Percentiles rank a stretch among this genome's conserved stretches.
These are phyloP conservation scores for Haberlea rhodopensis DNA, from an alignment of 257 asterid genomes.

Conservation along the genomic window DNA sequence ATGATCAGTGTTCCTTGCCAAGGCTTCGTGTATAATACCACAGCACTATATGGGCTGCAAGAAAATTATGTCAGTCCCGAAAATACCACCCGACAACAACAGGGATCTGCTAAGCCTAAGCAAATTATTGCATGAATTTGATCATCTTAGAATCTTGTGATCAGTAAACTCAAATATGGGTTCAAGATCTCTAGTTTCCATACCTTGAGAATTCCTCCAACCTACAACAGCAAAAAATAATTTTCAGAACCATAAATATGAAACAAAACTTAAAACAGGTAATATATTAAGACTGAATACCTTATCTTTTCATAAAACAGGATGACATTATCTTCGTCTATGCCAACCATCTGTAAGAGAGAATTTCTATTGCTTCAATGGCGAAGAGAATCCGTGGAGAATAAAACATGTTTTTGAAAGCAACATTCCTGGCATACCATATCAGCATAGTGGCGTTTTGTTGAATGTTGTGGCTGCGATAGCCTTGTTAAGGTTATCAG, in stretches of 20 bases:
- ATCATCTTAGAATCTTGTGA: conserved; percentile 12
- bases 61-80: conserved; percentile 27
- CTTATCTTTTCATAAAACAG: conserved; percentile 83
- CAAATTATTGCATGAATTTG: conserved; percentile 22
- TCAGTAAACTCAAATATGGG: conserved; percentile 20
- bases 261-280: conserved; percentile 21
- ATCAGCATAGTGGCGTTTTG: conserved; percentile 81
- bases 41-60: conserved; percentile 79
- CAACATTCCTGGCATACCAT: conserved; percentile 51
- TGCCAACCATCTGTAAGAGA: conserved; percentile 64
- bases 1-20: conserved; percentile 72
- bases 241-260: conserved; percentile 23
- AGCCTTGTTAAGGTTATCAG: conserved; percentile 73
- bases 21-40: conserved; percentile 54
- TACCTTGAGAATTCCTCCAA: conserved; percentile 90
- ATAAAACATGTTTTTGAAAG: not conserved
- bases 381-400: not conserved
- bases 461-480: conserved; percentile 49
- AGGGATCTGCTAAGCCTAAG: conserved; percentile 19
- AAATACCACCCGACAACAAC: conserved; percentile 9
- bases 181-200: conserved; percentile 25
- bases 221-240: conserved; percentile 46
- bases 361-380: not conserved
- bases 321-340: conserved; percentile 70
- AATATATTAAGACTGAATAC: conserved; percentile 33